Percentiles rank a stretch among this genome's conserved stretches.
These are phyloP conservation scores for Favolaschia claudopus DNA, from an alignment of 768 basidiomycete genomes.

Conservation along the genomic window DNA sequence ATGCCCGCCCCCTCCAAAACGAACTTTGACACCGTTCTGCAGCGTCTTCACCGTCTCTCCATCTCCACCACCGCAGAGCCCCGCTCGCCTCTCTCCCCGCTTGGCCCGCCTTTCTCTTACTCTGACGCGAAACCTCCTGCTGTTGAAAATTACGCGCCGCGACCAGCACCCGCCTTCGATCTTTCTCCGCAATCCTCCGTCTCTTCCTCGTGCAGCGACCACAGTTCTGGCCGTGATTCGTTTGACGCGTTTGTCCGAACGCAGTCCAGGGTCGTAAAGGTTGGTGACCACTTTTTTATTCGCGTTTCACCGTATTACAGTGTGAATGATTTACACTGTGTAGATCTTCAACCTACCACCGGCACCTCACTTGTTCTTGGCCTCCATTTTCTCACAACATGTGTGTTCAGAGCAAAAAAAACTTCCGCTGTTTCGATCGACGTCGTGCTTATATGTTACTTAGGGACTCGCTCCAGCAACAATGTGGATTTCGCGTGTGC, in stretches of 20 bases:
- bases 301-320: not conserved
- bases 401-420: too few species aligned
- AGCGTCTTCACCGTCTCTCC: constrained; percentile 16
- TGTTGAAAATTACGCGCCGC: constrained; percentile 6
- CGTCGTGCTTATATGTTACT: not conserved
- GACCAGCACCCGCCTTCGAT: constrained; percentile 4
- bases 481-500: constrained; percentile 16
- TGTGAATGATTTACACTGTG: not conserved
- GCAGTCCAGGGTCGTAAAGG: constrained; percentile 24
- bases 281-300: not conserved
- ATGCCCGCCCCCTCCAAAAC: constrained; percentile 6
- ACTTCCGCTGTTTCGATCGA: not conserved
- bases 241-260: constrained; percentile 22
- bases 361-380: not conserved
- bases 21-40: constrained; percentile 7
- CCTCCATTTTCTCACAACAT: constrained; percentile 8
- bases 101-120: constrained; percentile 17
- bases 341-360: constrained; percentile 13
- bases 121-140: constrained; percentile 1
- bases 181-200: constrained; percentile 23
- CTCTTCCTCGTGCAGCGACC: constrained; percentile 21
- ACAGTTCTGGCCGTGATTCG: constrained; percentile 4
- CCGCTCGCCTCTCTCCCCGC: constrained; percentile 11
- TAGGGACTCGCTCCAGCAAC: constrained; percentile 21
- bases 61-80: constrained; percentile 9